Percentiles rank a stretch among this genome's conserved stretches.
These are phyloP conservation scores for Botryosphaeria dothidea DNA, from an alignment of 2,329 filamentous ascomycete species.

Conservation along the genomic window DNA sequence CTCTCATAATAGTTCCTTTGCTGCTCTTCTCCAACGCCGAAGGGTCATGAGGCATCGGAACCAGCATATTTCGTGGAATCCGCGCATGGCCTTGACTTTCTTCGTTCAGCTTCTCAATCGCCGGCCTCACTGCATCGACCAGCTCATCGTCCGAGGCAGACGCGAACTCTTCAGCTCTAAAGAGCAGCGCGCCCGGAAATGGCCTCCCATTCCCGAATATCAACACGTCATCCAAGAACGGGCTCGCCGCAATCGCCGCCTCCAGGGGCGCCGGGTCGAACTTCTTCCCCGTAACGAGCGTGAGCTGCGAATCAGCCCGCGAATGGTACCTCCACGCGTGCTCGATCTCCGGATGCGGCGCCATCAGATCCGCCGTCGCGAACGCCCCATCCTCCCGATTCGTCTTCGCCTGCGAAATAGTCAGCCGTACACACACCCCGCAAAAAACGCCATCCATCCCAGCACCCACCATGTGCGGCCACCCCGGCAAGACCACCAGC, in stretches of 20 bases:
- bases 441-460: no score
- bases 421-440: not conserved
- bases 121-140: conserved; percentile 44
- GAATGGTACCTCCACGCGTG: conserved; percentile 65
- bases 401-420: conserved; percentile 44
- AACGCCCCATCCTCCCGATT: conserved; percentile 63
- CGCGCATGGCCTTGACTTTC: conserved; percentile 53
- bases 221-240: conserved; percentile 54
- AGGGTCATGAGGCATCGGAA: conserved; percentile 43
- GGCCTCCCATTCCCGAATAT: conserved; percentile 62
- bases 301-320: conserved; percentile 62
- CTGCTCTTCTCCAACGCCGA: conserved; percentile 58
- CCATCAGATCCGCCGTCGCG: conserved; percentile 65
- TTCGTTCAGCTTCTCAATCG: conserved; percentile 50
- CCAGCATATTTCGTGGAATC: conserved; percentile 53
- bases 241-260: conserved; percentile 50
- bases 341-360: conserved; percentile 51
- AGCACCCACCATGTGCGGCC: conserved; percentile 54
- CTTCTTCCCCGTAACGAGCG: conserved; percentile 67
- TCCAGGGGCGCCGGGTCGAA: conserved; percentile 67
- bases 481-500: conserved; percentile 55
- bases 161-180: conserved; percentile 40
- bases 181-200: conserved; percentile 59
- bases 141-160: conserved; percentile 39
- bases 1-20: conserved; percentile 61